Evolutionary conservation across 805 yeast genomes (phyloP), one percentile per base, ranked within the genome.

Genomic region (Pichia eremophila): DNA sequence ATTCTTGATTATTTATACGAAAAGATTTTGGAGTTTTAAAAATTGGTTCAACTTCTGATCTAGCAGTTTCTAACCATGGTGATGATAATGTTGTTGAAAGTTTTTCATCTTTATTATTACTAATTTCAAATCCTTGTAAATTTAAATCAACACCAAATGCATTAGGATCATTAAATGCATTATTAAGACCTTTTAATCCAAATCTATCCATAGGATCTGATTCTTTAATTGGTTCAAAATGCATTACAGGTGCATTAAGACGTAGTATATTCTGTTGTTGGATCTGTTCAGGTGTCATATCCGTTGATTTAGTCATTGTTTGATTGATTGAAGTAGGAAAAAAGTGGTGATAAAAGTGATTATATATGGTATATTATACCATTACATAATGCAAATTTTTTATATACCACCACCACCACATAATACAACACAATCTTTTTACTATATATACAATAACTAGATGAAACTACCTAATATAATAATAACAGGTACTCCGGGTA

Each of bases 401-500:
- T n/a, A n/a, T n/a, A n/a, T n/a, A n/a, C n/a, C n/a, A n/a, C n/a
- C n/a, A n/a, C n/a, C n/a, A n/a, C n/a, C n/a, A n/a, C n/a, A n/a
- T n/a, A n/a, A n/a, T n/a, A n/a, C n/a, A n/a, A n/a, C n/a, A n/a
- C n/a, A n/a, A n/a, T n/a, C n/a, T n/a, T n/a, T n/a, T n/a, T n/a
- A n/a, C n/a, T n/a, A n/a, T n/a, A n/a, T n/a, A n/a, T n/a, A n/a
- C n/a, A n/a, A n/a, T n/a, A n/a, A n/a, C n/a, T n/a, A n/a, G 32
- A 12, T 29, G 14, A 29, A 29, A 36, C 55, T 66, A 28, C 83
- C 96, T 9, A 93, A 93, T 63, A 81, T 93, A 39, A 77, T 93
- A 38, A 77, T 93, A 42, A 93, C 98, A 3, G 99, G 99, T 5
- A 91, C 98, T 4, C 99, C 99, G 25, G 83, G 95, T 0, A 83